Evolutionary conservation across 192 early-diverging fungal genomes (phyloP).

Genomic region (Coemansia sp.): DNA sequence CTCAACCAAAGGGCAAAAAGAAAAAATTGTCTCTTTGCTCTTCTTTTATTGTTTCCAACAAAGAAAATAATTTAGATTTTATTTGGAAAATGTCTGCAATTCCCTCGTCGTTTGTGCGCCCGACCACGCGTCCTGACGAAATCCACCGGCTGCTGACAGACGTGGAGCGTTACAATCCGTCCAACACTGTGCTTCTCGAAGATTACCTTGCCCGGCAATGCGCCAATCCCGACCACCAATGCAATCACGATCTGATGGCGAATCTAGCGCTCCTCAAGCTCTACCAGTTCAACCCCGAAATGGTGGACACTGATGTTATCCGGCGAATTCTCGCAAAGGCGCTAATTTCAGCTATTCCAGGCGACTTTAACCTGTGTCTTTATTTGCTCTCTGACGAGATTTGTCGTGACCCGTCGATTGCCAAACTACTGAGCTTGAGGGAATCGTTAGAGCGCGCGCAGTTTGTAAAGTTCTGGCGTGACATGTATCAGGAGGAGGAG

Average conservation of each 20-base stretch:
- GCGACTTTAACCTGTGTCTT: constrained; percentile 89
- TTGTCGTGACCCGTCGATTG: constrained; percentile 38
- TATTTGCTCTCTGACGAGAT: constrained; percentile 79
- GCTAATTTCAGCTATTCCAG: constrained; percentile 75
- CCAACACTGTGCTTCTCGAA: constrained; percentile 79
- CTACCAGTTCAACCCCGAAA: constrained; percentile 89
- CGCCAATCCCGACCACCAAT: constrained; percentile 58
- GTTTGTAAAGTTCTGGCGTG: constrained; percentile 73
- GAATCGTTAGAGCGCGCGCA: constrained; percentile 73
- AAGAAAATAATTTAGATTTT: no score
- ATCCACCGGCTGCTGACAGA: constrained; percentile 74
- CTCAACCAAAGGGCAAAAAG: neutral
- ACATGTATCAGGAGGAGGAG: constrained; percentile 42
- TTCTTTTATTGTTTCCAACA: neutral
- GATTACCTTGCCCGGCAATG: constrained; percentile 79
- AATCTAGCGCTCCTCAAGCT: constrained; percentile 90
- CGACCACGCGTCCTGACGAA: constrained; percentile 61
- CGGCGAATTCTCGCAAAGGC: constrained; percentile 78
- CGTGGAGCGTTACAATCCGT: constrained; percentile 89
- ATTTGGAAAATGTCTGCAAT: neutral
- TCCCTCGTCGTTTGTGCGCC: constrained; percentile 35
- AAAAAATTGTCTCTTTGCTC: neutral
- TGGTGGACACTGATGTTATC: constrained; percentile 67
- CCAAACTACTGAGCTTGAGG: constrained; percentile 67
- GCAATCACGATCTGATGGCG: constrained; percentile 80